These are phyloP conservation scores for Gynandropsis gynandra DNA, from an alignment of 345 rosid species.

Conservation along the genomic window DNA sequence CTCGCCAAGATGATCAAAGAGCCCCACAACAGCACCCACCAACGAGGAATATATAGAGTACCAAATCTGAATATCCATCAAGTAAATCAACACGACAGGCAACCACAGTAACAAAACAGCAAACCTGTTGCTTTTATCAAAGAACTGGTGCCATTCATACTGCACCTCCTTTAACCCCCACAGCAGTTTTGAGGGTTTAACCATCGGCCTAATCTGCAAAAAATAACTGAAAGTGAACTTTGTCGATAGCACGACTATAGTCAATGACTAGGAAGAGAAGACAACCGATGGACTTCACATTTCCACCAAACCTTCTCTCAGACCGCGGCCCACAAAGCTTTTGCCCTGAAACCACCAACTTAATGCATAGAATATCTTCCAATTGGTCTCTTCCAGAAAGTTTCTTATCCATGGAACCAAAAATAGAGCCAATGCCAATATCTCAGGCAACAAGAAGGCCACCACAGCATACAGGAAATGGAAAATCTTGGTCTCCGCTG, in stretches of 20 bases:
- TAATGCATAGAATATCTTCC: slow-evolving; percentile 60
- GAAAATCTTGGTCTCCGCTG: slow-evolving; percentile 37
- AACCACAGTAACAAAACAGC: slow-evolving; percentile 74
- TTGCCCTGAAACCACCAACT: slow-evolving; percentile 83
- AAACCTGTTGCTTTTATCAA: slow-evolving; percentile 50
- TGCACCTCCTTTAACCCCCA: slow-evolving; percentile 33
- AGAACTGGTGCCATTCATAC: slow-evolving; percentile 70
- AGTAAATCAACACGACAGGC: slow-evolving; percentile 69
- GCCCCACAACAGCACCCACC: slow-evolving; percentile 73
- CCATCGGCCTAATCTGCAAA: slow-evolving; percentile 81
- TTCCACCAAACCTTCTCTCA: slow-evolving; percentile 80
- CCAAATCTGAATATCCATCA: slow-evolving; percentile 93
- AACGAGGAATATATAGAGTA: slow-evolving; percentile 77
- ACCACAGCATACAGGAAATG: slow-evolving; percentile 57
- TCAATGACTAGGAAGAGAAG: no score
- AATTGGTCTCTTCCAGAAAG: slow-evolving; percentile 78
- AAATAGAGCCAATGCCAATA: slow-evolving; percentile 71
- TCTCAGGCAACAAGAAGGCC: slow-evolving; percentile 64
- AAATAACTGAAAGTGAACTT: slow-evolving; percentile 79
- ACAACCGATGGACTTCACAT: slow-evolving; percentile 74
- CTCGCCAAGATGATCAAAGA: slow-evolving; percentile 88
- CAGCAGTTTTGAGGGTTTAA: slow-evolving; percentile 52
- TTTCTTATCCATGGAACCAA: slow-evolving; percentile 87
- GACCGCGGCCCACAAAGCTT: slow-evolving; percentile 73
- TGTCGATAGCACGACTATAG: slow-evolving; percentile 60